Conservation (phyloP, 495 filamentous ascomycete species). For the Wilcoxina mikolae region DNA sequence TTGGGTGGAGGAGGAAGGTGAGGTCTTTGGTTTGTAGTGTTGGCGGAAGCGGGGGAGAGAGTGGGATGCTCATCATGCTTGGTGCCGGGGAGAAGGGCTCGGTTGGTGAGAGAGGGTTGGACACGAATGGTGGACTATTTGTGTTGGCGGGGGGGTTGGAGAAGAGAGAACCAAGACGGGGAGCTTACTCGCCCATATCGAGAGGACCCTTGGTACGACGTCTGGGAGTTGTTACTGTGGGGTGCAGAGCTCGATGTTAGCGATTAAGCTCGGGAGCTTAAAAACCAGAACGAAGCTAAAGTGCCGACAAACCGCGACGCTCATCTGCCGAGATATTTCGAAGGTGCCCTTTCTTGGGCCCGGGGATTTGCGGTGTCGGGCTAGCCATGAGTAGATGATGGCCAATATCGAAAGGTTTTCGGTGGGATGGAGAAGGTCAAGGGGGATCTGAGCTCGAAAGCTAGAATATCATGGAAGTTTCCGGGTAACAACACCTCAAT, state of each 20-base stretch:
- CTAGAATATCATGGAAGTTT: not conserved
- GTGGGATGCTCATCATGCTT: slow-evolving; percentile 9
- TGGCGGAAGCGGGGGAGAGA: slow-evolving; percentile 30
- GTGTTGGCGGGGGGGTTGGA: slow-evolving; percentile 1
- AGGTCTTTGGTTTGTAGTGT: slow-evolving; percentile 49
- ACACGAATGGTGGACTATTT: slow-evolving; percentile 4
- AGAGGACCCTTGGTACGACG: slow-evolving; percentile 42
- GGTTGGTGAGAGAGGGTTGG: slow-evolving; percentile 7
- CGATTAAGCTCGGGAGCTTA: not conserved
- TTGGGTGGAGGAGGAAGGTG: slow-evolving; percentile 59
- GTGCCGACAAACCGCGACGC: slow-evolving; percentile 22
- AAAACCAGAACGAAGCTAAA: not conserved
- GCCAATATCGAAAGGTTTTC: not conserved
- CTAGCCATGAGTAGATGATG: slow-evolving; percentile 9
- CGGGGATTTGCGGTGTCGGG: slow-evolving; percentile 2
- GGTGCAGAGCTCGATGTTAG: too few relatives aligned
- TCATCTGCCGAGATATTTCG: slow-evolving; percentile 18
- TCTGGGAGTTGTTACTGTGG: slow-evolving; percentile 8
- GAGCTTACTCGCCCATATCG: slow-evolving; percentile 39
- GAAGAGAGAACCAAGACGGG: not conserved
- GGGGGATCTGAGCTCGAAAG: not conserved
- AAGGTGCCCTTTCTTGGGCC: slow-evolving; percentile 15
- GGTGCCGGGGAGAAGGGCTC: slow-evolving; percentile 14
- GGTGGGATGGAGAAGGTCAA: not conserved
- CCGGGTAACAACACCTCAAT: not conserved